Conservation (phyloP, 768 basidiomycete genomes). For the Leccinum boreale region DNA sequence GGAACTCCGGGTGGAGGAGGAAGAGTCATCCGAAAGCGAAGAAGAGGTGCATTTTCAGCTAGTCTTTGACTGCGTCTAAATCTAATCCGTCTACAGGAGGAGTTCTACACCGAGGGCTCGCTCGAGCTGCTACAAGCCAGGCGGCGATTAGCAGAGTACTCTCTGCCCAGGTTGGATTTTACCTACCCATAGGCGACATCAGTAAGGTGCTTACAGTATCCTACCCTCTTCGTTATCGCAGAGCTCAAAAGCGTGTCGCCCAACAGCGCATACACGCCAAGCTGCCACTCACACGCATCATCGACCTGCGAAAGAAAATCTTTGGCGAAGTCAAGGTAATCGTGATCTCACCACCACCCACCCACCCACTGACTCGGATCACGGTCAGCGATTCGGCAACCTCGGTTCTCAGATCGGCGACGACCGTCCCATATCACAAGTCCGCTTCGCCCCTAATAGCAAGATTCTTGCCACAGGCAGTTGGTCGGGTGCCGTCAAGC, state of each 20-base stretch:
- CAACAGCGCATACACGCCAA: constrained; percentile 90
- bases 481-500: constrained; percentile 92
- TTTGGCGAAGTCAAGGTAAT: constrained; percentile 87
- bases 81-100: constrained; percentile 51
- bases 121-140: constrained; percentile 84
- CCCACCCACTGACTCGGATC: neutral
- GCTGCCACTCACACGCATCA: constrained; percentile 82
- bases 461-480: constrained; percentile 86
- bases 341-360: neutral
- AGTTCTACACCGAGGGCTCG: constrained; percentile 93
- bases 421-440: constrained; percentile 89
- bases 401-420: constrained; percentile 98
- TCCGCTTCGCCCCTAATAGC: constrained; percentile 93
- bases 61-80: neutral
- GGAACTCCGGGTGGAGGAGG: constrained; percentile 70
- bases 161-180: constrained; percentile 89
- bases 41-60: constrained; percentile 56
- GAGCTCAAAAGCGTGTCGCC: constrained; percentile 92
- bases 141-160: constrained; percentile 86
- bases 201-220: constrained; percentile 77
- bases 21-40: constrained; percentile 65
- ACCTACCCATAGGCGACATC: constrained; percentile 48
- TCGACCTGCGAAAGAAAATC: constrained; percentile 89
- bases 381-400: constrained; percentile 76
- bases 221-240: constrained; percentile 46